These are phyloP conservation scores for Apiotrichum sp. DNA, from an alignment of 1,284 basidiomycete species.

Conservation along the genomic window DNA sequence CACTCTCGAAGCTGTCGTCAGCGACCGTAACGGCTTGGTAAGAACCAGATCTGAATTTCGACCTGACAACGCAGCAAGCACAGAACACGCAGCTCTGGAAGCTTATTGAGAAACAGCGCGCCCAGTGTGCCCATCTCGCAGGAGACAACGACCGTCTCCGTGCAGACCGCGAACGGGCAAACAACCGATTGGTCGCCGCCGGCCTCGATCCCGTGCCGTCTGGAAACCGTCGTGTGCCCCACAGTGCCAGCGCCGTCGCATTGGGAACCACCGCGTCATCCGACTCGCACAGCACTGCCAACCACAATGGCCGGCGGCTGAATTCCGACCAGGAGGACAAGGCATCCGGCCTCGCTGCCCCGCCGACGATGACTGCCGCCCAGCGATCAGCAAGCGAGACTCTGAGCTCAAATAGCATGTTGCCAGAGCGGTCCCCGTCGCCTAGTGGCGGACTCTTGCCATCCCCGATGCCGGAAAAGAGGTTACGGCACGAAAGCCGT, in stretches of 20 bases:
- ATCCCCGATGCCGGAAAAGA: constrained; percentile 32
- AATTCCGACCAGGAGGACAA: constrained; percentile 36
- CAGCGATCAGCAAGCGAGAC: constrained; percentile 8
- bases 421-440: neutral
- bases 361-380: constrained; percentile 2
- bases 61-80: constrained; percentile 47
- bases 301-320: constrained; percentile 18
- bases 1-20: constrained; percentile 65
- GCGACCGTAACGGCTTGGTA: constrained; percentile 65
- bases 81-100: constrained; percentile 90
- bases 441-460: constrained; percentile 23
- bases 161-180: constrained; percentile 61
- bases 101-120: constrained; percentile 72
- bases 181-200: constrained; percentile 25
- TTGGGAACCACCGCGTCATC: constrained; percentile 15
- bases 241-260: constrained; percentile 33
- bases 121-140: constrained; percentile 35
- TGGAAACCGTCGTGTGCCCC: constrained; percentile 23
- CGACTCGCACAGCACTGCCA: neutral
- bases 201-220: constrained; percentile 29
- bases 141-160: constrained; percentile 61
- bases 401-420: neutral
- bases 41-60: constrained; percentile 2
- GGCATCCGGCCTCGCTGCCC: neutral
- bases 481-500: constrained; percentile 32